A percentile compares a stretch with the other conserved stretches of the same genome.
Conservation (phyloP, 371 early-diverging fungal species). For the Apophysomyces variabilis region DNA sequence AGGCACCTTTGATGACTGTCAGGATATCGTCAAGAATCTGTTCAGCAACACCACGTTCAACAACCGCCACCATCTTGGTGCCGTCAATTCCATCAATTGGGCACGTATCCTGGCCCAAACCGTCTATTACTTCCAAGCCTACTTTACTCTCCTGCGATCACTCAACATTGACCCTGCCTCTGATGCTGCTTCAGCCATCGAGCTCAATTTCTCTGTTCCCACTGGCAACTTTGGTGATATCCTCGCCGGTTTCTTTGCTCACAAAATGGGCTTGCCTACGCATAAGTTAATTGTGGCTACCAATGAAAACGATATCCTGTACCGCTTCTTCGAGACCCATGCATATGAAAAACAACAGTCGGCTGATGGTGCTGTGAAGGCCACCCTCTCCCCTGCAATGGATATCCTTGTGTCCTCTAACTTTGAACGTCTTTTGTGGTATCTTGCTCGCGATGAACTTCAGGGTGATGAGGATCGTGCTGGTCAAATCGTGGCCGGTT, state of each 20-base stretch:
- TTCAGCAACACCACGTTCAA: constrained; percentile 85
- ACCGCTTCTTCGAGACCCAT: constrained; percentile 89
- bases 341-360: constrained; percentile 76
- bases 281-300: constrained; percentile 86
- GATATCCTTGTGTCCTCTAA: constrained; percentile 95
- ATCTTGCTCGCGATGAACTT: constrained; percentile 70
- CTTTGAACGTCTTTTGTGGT: constrained; percentile 96
- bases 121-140: constrained; percentile 94
- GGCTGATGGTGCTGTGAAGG: constrained; percentile 67
- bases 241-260: constrained; percentile 93
- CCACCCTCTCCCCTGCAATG: constrained; percentile 96
- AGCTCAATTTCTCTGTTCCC: constrained; percentile 88
- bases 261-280: constrained; percentile 91
- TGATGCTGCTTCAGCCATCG: constrained; percentile 46
- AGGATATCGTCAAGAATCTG: constrained; percentile 89
- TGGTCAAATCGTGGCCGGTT: constrained; percentile 62
- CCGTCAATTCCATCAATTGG: constrained; percentile 99
- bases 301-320: constrained; percentile 96
- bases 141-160: constrained; percentile 70
- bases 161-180: constrained; percentile 62
- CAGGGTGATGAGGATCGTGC: constrained; percentile 53
- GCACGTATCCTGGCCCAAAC: constrained; percentile 96
- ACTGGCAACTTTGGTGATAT: constrained; percentile 99
- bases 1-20: constrained; percentile 98
- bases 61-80: constrained; percentile 81